A percentile compares a stretch with the other conserved stretches of the same genome.
Conservation (phyloP, 306 rosid species). For the Betula pendula region DNA sequence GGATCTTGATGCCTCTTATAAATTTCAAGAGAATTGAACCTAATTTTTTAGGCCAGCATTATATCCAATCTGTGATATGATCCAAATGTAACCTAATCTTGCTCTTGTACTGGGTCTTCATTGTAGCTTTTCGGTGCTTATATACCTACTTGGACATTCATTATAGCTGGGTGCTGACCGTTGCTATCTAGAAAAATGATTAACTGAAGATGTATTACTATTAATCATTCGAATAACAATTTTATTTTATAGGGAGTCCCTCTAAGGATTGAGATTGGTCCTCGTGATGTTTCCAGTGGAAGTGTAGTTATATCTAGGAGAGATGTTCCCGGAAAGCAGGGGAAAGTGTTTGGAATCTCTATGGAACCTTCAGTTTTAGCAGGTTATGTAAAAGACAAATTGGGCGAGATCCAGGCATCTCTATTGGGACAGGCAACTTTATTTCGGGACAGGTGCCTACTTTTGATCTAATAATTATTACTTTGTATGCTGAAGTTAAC, state of each 20-base stretch:
- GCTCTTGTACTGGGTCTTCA: not conserved
- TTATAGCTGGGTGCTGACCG: not conserved
- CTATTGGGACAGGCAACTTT: slow-evolving; percentile 66
- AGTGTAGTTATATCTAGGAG: slow-evolving; percentile 88
- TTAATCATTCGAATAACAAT: slow-evolving; percentile 18
- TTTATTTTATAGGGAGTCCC: slow-evolving; percentile 82
- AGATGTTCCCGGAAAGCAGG: slow-evolving; percentile 96
- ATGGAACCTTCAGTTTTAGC: slow-evolving; percentile 76
- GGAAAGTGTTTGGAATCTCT: slow-evolving; percentile 89
- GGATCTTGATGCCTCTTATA: not conserved
- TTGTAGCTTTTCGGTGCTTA: not conserved
- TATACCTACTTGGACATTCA: not conserved
- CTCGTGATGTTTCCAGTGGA: slow-evolving; percentile 85
- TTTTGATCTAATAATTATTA: slow-evolving; percentile 16
- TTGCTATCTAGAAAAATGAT: not conserved
- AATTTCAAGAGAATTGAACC: not conserved
- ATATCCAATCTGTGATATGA: not conserved
- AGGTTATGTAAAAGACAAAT: slow-evolving; percentile 73
- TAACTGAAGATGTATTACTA: not conserved
- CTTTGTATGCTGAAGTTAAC: not conserved
- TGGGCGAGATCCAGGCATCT: slow-evolving; percentile 83
- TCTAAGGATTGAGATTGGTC: slow-evolving; percentile 93
- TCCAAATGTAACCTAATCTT: not conserved
- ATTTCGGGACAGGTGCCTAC: slow-evolving; percentile 79
- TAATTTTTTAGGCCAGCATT: not conserved